Percentiles rank a stretch among this genome's conserved stretches.
Evolutionary conservation across 306 rosid genomes (phyloP).

Genomic region (Rosa rugosa): DNA sequence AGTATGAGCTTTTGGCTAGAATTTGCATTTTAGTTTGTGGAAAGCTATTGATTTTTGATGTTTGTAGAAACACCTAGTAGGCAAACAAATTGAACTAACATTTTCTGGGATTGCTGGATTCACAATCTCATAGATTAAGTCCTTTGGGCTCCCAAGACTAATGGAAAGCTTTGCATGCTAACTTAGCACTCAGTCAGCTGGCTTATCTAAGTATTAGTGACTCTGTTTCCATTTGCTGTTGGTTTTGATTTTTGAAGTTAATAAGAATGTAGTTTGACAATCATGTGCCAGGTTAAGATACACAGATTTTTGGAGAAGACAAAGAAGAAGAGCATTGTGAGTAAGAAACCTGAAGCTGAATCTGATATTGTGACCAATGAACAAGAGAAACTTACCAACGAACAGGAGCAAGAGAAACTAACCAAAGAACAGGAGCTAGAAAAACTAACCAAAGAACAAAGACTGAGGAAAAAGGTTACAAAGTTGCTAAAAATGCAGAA

Average conservation of each 20-base stretch:
- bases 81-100: background rate
- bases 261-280: conserved; percentile 10
- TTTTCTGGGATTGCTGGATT: conserved; percentile 9
- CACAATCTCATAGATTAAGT: background rate
- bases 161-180: background rate
- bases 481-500: conserved; percentile 63
- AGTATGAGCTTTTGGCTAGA: conserved; percentile 10
- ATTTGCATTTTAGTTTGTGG: background rate
- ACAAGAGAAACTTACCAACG: conserved; percentile 29
- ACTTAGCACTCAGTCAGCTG: background rate
- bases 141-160: background rate
- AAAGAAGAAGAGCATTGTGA: conserved; percentile 39
- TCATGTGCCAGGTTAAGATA: conserved; percentile 67
- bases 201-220: background rate
- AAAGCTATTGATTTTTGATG: background rate
- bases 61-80: background rate
- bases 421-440: conserved; percentile 34
- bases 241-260: background rate
- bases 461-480: conserved; percentile 51
- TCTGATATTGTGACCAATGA: conserved; percentile 33
- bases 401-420: conserved; percentile 34
- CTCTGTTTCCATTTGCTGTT: conserved; percentile 23
- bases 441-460: conserved; percentile 33
- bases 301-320: conserved; percentile 58
- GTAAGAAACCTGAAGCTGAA: conserved; percentile 37